These are phyloP conservation scores for Dactylonectria estremocensis DNA, from an alignment of 2,329 filamentous ascomycete species.

Conservation along the genomic window DNA sequence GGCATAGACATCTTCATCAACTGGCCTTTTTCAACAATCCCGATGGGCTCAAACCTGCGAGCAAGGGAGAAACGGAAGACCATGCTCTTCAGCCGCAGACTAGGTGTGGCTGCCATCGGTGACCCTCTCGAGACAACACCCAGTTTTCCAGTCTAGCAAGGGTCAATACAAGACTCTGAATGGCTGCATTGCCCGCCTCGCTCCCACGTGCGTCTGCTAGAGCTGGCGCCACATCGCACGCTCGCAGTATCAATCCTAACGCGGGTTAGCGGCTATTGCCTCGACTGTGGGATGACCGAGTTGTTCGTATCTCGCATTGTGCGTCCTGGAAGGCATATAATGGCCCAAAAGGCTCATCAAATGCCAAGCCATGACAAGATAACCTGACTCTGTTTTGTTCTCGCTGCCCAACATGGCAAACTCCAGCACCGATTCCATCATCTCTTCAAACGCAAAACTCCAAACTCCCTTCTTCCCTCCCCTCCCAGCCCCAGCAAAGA, in stretches of 20 bases:
- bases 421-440: not conserved
- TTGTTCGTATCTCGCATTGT: not conserved
- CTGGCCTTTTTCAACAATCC: not conserved
- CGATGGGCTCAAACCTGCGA: not conserved
- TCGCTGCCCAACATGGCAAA: not conserved
- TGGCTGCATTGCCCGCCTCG: not conserved
- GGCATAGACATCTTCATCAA: not conserved
- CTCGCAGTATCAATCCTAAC: conserved; percentile 5
- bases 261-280: not conserved
- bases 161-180: not conserved
- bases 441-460: not conserved
- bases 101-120: not conserved
- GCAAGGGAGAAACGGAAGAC: not conserved
- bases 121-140: not conserved
- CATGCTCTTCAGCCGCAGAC: not conserved
- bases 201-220: not conserved
- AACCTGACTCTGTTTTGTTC: not conserved
- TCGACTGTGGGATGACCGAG: not conserved
- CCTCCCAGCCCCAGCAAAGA: conserved; percentile 12
- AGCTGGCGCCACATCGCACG: not conserved
- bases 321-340: not conserved
- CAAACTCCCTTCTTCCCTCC: not conserved
- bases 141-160: not conserved
- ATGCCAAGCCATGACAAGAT: not conserved
- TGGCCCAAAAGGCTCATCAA: not conserved